Conservation (phyloP, 116 monocot species). For the Posidonia oceanica region DNA sequence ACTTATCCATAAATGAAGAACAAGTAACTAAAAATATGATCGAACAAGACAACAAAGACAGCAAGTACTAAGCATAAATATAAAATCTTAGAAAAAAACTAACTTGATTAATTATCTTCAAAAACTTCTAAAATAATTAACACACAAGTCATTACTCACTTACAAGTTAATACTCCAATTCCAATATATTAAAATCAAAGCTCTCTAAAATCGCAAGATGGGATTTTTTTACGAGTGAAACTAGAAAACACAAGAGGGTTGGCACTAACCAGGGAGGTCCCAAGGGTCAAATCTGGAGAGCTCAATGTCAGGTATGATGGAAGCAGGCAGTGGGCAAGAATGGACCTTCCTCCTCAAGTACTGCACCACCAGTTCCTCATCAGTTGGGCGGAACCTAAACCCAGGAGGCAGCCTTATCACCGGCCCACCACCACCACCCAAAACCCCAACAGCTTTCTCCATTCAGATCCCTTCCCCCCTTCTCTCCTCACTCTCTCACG, state of each 20-base stretch:
- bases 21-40: no score
- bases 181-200: no score
- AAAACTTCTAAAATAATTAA: no score
- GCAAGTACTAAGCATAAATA: no score
- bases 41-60: no score
- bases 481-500: background rate
- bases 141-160: no score
- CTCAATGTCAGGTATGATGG: constrained; percentile 46
- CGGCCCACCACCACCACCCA: constrained; percentile 5
- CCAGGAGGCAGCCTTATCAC: constrained; percentile 38
- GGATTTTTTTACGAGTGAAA: background rate
- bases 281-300: constrained; percentile 36
- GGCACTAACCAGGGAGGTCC: constrained; percentile 33
- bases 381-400: constrained; percentile 52
- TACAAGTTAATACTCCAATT: no score
- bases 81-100: no score
- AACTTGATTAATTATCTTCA: no score
- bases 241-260: background rate
- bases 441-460: constrained; percentile 6
- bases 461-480: background rate
- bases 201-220: background rate
- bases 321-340: constrained; percentile 31
- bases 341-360: constrained; percentile 41
- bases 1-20: no score
- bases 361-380: constrained; percentile 59